Conservation (phyloP, 2,329 filamentous ascomycete genomes). For the Dichotomopilus funicola region DNA sequence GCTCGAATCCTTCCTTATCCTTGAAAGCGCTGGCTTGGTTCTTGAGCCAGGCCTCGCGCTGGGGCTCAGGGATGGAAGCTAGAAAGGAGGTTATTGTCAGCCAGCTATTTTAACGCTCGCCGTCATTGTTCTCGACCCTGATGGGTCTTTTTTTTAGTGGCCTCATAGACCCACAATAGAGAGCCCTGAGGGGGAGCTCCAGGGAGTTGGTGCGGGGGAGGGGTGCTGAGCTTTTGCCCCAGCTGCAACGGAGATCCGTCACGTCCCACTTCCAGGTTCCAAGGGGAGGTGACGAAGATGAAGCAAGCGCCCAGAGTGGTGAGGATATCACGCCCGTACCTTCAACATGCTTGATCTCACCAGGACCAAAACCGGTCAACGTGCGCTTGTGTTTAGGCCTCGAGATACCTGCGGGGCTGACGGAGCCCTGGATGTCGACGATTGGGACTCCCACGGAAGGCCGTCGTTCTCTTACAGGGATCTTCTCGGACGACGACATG, state of each 20-base stretch:
- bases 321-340: constrained; percentile 43
- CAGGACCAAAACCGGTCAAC: constrained; percentile 84
- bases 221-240: neutral
- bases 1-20: constrained; percentile 76
- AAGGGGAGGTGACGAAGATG: neutral
- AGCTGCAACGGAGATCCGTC: neutral
- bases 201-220: neutral
- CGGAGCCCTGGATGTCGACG: constrained; percentile 75
- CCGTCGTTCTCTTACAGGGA: constrained; percentile 58
- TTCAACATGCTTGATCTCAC: constrained; percentile 91
- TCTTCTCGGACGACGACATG: neutral
- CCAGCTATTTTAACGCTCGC: neutral
- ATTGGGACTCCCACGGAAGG: constrained; percentile 79
- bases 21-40: constrained; percentile 62
- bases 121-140: neutral
- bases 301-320: neutral
- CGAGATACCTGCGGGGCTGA: constrained; percentile 76
- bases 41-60: constrained; percentile 72
- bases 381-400: constrained; percentile 96
- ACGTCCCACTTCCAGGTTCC: neutral
- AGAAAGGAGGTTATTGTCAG: neutral
- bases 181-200: constrained; percentile 7
- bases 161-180: constrained; percentile 9
- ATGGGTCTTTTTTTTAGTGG: neutral
- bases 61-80: constrained; percentile 79